Evolutionary conservation across 2,329 filamentous ascomycete genomes (phyloP).

Genomic region (Arachnomyces sp.): DNA sequence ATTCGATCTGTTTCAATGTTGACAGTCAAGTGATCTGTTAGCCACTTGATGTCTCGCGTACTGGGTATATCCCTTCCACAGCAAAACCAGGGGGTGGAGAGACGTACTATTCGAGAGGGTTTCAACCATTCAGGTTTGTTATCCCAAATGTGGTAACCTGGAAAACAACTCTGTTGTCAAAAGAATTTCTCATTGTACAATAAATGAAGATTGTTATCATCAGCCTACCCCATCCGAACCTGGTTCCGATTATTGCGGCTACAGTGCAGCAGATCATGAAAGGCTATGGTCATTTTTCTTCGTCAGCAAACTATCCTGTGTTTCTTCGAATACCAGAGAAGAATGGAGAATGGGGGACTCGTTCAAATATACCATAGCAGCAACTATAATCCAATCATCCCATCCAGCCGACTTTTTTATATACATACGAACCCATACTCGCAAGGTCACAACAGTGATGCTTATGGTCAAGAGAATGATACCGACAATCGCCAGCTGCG

Average conservation of each 20-base stretch:
- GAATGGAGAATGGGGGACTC: background rate
- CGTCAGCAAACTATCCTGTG: too few relatives aligned
- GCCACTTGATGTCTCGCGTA: background rate
- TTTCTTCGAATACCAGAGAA: background rate
- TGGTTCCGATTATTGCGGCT: slow-evolving; percentile 10
- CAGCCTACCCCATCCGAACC: slow-evolving; percentile 14
- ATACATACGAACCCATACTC: slow-evolving; percentile 13
- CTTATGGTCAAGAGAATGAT: slow-evolving; percentile 18
- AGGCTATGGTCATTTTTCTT: too few relatives aligned
- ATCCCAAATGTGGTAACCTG: slow-evolving; percentile 14
- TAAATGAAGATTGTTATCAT: background rate
- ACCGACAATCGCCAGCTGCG: slow-evolving; percentile 17
- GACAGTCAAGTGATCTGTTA: background rate
- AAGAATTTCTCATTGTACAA: background rate
- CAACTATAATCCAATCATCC: slow-evolving; percentile 16
- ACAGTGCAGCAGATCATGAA: slow-evolving; percentile 8
- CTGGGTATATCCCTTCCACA: too few relatives aligned
- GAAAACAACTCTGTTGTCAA: background rate
- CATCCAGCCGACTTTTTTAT: slow-evolving; percentile 13
- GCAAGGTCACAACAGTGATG: slow-evolving; percentile 14
- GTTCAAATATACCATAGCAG: slow-evolving; percentile 10
- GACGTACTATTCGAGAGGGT: slow-evolving; percentile 9
- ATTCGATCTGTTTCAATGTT: slow-evolving; percentile 13
- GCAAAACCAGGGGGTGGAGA: too few relatives aligned
- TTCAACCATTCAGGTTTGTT: slow-evolving; percentile 8